phyloP scores from a whole-genome alignment of 1,284 basidiomycete genomes.

The Xanthoconium separans region DNA sequence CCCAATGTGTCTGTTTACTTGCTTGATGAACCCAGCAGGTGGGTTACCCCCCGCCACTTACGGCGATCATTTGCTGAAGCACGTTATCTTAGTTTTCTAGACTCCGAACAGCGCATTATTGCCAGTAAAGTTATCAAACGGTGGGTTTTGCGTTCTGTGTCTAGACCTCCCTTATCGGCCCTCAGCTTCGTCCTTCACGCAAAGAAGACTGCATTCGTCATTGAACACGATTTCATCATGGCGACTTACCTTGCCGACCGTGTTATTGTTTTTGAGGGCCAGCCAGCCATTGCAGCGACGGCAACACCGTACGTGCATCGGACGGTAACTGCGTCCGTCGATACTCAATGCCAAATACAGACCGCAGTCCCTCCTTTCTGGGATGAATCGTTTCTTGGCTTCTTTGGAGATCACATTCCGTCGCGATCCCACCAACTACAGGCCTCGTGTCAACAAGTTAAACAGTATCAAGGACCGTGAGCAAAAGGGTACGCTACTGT shows the following conservation, averaged over 20 bases:
- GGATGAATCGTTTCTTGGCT: constrained; percentile 92
- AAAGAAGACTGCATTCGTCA: constrained; percentile 96
- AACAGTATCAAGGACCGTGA: constrained; percentile 93
- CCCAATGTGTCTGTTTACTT: constrained; percentile 84
- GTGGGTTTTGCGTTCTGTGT: constrained; percentile 35
- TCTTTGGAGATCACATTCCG: constrained; percentile 95
- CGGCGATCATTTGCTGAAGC: constrained; percentile 3
- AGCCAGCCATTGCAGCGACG: constrained; percentile 79
- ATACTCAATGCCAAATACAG: constrained; percentile 37
- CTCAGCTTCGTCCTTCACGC: constrained; percentile 89
- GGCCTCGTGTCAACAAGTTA: constrained; percentile 92
- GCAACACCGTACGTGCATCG: constrained; percentile 71
- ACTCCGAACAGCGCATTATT: constrained; percentile 98
- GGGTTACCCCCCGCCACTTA: constrained; percentile 9
- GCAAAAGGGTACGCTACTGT: constrained; percentile 72
- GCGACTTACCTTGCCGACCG: constrained; percentile 96
- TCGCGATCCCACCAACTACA: constrained; percentile 92
- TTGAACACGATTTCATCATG: constrained; percentile 98
- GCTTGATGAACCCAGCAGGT: constrained; percentile 82
- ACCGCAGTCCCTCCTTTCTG: constrained; percentile 80
- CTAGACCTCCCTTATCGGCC: constrained; percentile 1
- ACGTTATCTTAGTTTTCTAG: constrained; percentile 68
- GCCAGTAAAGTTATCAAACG: constrained; percentile 97
- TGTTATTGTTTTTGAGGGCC: constrained; percentile 93
- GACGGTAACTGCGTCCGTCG: not conserved